Base-by-base conservation (phyloP, 2,329 filamentous ascomycete genomes). In the Lizonia empirigonia region DNA sequence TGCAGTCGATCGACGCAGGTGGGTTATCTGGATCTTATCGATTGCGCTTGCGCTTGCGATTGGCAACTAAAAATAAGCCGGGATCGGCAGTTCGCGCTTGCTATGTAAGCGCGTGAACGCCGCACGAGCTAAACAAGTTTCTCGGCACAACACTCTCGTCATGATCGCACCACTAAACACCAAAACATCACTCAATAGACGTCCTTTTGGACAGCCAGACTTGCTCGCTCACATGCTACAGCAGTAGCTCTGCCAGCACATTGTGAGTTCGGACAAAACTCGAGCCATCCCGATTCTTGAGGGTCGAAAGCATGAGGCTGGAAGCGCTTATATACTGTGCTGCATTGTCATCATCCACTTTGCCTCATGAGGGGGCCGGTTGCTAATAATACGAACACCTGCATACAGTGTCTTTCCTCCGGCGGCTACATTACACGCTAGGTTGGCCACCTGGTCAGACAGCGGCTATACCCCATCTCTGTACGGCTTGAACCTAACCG, bases 401-500 rank as follows among this genome's bases (percentile, higher is more conserved):
- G 60, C 59, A 64, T 64, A 53, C 38, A 38, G 35, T 53, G 39
- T 60, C 56, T 55, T 61, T 59, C 42, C 46, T 37, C 53, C 58
- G 55, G 63, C 63, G 65, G 58, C 54, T 63, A 65, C 42, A 47
- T 32, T 26, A 34, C 52, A 51, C 51, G 52, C 59, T 65, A 60
- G 50, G 46, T 35, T 50, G 46, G 39, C 40, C 52, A 60, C 50
- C 51, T 42, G 53, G 54, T 58, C 59, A 59, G 53, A 56, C 64
- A 64, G 65, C 65, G 65, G 62, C 57, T 67, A 68, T 53, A 58
- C 54, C 36, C 45, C 50, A 44, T 35, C 52, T 53, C 58, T 65
- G 63, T 62, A 65, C 55, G 64, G 62, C 58, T 60, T 44, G 50
- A 47, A 36, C 54, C 58, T 57, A 41, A 50, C 52, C 49, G 57